Base-by-base conservation (phyloP, 1,284 basidiomycete species). In the Ganoderma sp. region DNA sequence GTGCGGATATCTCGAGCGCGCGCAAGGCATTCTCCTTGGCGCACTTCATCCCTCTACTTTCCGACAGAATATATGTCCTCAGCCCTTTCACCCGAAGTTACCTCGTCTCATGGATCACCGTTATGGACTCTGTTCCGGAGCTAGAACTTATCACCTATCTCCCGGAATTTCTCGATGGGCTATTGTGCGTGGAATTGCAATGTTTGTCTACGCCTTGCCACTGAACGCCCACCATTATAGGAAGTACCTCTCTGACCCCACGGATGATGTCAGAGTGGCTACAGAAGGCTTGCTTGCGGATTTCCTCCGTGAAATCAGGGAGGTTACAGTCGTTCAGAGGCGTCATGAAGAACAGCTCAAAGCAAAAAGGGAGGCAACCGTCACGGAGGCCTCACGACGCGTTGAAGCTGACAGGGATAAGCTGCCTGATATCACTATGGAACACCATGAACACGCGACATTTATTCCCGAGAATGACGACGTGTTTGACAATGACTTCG, bases 61-160 rank as follows among this genome's bases (percentile, higher is more conserved):
- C 92, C 43, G 97, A 99, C 74, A 86, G 97, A 69, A 97, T 99
- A 70, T 94, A 97, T 76, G 97, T 98, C 73, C 84, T 98, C 76
- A 97, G 92, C 77, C 97, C 98, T 0, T 97, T 98, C 78, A 98
- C 97, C 1, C 85, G 98, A 72, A 98, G 94, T 79, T 99, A 97
- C 78, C 87, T 99, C 39, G 95, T 98, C 54, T 94, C 94, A 10
- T 99, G 98, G 98, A 94, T 99, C 71, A 95, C 90, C 60, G 94
- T 98, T 1, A 87, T 99, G 50, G 96, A 99, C 77, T 98, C 96
- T 6, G 95, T 99, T 0, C 98, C 98, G 1, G 97, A 99, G 77
- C 84, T 99, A 63, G 97, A 99, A 78, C 86, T 99, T 28, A 93
- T 99, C 62, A 91, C 93, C 39, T 98, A 95, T 81, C 87, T 99